Percentiles rank a stretch among this genome's conserved stretches.
Conservation (phyloP, 2,329 filamentous ascomycete species). For the Monilinia aucupariae region DNA sequence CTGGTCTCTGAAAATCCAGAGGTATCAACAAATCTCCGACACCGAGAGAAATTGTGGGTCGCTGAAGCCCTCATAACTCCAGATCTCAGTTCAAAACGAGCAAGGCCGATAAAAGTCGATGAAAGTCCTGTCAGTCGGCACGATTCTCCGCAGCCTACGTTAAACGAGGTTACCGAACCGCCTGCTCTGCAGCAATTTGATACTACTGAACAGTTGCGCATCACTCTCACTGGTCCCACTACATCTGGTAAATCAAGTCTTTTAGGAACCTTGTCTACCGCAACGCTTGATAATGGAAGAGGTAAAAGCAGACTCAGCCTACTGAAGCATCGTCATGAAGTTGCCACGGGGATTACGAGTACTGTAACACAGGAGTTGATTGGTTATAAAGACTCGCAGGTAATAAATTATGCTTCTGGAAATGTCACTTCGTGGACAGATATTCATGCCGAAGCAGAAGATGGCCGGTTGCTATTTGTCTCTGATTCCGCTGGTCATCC, state of each 20-base stretch:
- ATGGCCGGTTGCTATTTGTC: conserved; percentile 75
- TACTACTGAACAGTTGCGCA: conserved; percentile 62
- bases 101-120: neutral
- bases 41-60: conserved; percentile 66
- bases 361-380: conserved; percentile 92
- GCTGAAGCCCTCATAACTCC: conserved; percentile 87
- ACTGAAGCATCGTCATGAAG: conserved; percentile 88
- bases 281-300: conserved; percentile 82
- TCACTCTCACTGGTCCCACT: conserved; percentile 84
- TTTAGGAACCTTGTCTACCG: conserved; percentile 81
- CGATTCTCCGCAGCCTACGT: conserved; percentile 7
- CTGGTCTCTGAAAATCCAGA: neutral
- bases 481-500: conserved; percentile 90
- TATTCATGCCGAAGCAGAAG: conserved; percentile 73
- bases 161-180: neutral
- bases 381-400: conserved; percentile 60
- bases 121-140: conserved; percentile 1
- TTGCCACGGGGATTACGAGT: conserved; percentile 85
- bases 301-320: conserved; percentile 85
- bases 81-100: conserved; percentile 44
- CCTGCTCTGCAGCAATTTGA: conserved; percentile 10
- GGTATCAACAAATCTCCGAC: conserved; percentile 25
- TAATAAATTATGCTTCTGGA: conserved; percentile 80
- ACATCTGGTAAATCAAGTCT: conserved; percentile 90
- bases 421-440: conserved; percentile 93